These are phyloP conservation scores for Xylaria nigripes DNA, from an alignment of 495 filamentous ascomycete species.

Conservation along the genomic window DNA sequence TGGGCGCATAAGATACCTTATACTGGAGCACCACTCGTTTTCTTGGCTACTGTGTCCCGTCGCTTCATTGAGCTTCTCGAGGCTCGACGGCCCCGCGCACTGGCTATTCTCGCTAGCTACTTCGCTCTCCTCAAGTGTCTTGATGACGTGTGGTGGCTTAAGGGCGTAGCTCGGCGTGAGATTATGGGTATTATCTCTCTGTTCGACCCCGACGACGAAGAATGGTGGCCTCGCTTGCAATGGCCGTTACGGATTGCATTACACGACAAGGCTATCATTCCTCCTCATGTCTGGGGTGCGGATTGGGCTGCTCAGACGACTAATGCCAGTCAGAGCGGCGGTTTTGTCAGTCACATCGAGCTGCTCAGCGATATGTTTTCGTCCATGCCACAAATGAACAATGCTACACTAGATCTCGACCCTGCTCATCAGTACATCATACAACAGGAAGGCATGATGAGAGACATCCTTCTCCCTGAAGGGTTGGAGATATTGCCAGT, in stretches of 20 bases:
- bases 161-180: slow-evolving; percentile 48
- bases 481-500: slow-evolving; percentile 12
- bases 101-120: slow-evolving; percentile 48
- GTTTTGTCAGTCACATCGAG: slow-evolving; percentile 38
- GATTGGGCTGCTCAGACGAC: slow-evolving; percentile 37
- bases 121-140: slow-evolving; percentile 48
- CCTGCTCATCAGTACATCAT: slow-evolving; percentile 14
- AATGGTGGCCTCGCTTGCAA: slow-evolving; percentile 49
- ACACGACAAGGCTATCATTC: slow-evolving; percentile 38
- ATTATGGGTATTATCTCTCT: slow-evolving; percentile 46
- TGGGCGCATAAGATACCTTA: slow-evolving; percentile 51
- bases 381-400: slow-evolving; percentile 28
- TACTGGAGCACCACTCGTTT: slow-evolving; percentile 44
- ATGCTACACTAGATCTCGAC: slow-evolving; percentile 13
- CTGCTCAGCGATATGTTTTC: slow-evolving; percentile 40
- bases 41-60: slow-evolving; percentile 52
- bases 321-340: slow-evolving; percentile 22
- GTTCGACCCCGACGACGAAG: slow-evolving; percentile 39
- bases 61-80: slow-evolving; percentile 47
- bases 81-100: slow-evolving; percentile 41
- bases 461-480: slow-evolving; percentile 11
- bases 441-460: slow-evolving; percentile 9
- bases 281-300: slow-evolving; percentile 44
- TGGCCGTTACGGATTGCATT: slow-evolving; percentile 47
- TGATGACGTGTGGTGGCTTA: slow-evolving; percentile 49